Conservation (phyloP, 139 green algal species). For the Auxenochlorella pyrenoidosa region DNA sequence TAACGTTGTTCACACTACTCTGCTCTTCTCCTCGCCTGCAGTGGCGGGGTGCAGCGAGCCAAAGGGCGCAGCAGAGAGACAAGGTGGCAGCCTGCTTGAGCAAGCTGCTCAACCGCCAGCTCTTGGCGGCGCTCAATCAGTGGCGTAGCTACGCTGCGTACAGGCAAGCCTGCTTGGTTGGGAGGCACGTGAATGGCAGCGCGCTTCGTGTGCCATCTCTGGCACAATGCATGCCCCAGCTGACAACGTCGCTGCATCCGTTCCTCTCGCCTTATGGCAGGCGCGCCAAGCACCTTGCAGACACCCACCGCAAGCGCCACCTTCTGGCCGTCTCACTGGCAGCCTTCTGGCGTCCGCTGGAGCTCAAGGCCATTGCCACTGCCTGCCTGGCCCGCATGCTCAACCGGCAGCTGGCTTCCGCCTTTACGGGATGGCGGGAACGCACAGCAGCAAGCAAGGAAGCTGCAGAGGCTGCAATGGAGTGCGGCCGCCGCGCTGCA, state of each 20-base stretch:
- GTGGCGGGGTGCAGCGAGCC: background rate
- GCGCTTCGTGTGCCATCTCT: no score
- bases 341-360: background rate
- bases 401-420: conserved; percentile 22
- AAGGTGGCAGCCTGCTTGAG: conserved; percentile 11
- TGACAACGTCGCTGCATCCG: no score
- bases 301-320: background rate
- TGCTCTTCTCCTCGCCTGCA: background rate
- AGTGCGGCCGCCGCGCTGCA: background rate
- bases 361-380: background rate
- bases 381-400: conserved; percentile 25
- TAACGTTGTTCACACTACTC: no score
- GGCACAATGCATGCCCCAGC: no score
- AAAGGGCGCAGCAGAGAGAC: background rate
- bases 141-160: background rate
- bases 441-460: background rate
- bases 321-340: background rate
- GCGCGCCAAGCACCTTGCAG: background rate
- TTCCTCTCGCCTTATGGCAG: background rate
- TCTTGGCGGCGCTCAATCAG: conserved; percentile 18
- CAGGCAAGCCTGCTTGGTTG: background rate
- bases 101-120: conserved; percentile 24
- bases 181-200: no score
- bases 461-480: background rate
- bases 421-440: conserved; percentile 31